Evolutionary conservation across 75 land plant genomes (phyloP).

Genomic region (Picea glauca): DNA sequence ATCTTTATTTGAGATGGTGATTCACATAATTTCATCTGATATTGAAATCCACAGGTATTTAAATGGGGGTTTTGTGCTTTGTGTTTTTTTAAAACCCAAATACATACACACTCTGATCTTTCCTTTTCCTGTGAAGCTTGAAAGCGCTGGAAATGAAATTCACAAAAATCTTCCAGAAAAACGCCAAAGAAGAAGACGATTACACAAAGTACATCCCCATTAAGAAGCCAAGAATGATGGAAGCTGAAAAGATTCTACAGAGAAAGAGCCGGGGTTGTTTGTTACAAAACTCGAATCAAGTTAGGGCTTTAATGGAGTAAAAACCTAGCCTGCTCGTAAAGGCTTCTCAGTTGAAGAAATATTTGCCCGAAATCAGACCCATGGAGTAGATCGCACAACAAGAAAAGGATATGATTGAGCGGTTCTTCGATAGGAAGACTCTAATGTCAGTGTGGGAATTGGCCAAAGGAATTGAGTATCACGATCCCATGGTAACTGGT

Average conservation of each 20-base stretch:
- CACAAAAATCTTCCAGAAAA: neutral
- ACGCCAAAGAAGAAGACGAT: conserved; percentile 61
- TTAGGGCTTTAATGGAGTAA: conserved; percentile 25
- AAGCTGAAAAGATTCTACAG: conserved; percentile 69
- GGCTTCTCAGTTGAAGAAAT: conserved; percentile 80
- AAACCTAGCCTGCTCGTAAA: conserved; percentile 82
- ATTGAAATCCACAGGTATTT: no score
- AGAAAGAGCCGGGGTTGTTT: conserved; percentile 46
- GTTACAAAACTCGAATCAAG: neutral
- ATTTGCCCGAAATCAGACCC: conserved; percentile 64
- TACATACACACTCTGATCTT: no score
- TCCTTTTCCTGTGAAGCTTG: no score
- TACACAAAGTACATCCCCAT: conserved; percentile 80
- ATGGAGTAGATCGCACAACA: conserved; percentile 70
- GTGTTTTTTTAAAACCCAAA: no score
- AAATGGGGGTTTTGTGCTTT: no score
- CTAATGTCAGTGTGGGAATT: conserved; percentile 90
- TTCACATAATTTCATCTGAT: no score
- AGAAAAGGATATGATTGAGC: conserved; percentile 90
- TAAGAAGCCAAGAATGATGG: conserved; percentile 64
- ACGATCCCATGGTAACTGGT: conserved; percentile 76
- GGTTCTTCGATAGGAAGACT: conserved; percentile 74
- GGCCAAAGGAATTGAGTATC: conserved; percentile 86
- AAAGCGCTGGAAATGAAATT: no score
- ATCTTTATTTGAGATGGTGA: no score